These are phyloP conservation scores for Boletus subparvulus DNA, from an alignment of 768 basidiomycete species.

Conservation along the genomic window DNA sequence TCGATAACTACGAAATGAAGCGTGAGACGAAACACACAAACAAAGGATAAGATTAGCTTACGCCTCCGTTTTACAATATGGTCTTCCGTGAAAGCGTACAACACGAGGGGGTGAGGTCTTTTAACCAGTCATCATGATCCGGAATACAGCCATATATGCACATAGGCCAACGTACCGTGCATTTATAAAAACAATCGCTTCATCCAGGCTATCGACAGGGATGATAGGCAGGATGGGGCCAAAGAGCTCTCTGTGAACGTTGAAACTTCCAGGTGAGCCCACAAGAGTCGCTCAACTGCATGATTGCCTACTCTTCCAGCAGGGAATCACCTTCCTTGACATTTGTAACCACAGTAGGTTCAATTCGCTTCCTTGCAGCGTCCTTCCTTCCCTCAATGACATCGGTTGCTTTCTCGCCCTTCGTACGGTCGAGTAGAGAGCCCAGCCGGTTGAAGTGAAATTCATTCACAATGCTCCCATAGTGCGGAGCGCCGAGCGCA, in stretches of 20 bases:
- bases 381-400: slow-evolving; percentile 38
- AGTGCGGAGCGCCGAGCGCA: slow-evolving; percentile 43
- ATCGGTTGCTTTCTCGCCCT: slow-evolving; percentile 57
- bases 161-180: slow-evolving; percentile 38
- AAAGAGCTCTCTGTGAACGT: slow-evolving; percentile 59
- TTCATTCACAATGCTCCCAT: slow-evolving; percentile 53
- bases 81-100: slow-evolving; percentile 64
- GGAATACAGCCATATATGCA: neutral
- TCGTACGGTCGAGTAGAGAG: slow-evolving; percentile 50
- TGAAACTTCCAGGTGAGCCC: neutral
- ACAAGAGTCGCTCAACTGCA: neutral
- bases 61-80: slow-evolving; percentile 39
- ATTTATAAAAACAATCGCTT: slow-evolving; percentile 56
- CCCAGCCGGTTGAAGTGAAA: slow-evolving; percentile 54
- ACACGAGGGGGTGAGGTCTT: slow-evolving; percentile 58
- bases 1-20: slow-evolving; percentile 43
- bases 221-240: slow-evolving; percentile 70
- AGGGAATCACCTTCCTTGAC: slow-evolving; percentile 55
- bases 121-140: slow-evolving; percentile 4
- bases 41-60: slow-evolving; percentile 19
- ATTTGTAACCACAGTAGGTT: slow-evolving; percentile 59
- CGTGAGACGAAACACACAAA: neutral
- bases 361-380: slow-evolving; percentile 44
- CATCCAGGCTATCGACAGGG: slow-evolving; percentile 52
- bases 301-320: slow-evolving; percentile 50